phyloP scores from a whole-genome alignment of 2,329 filamentous ascomycete species.

The Claviceps sp. region DNA sequence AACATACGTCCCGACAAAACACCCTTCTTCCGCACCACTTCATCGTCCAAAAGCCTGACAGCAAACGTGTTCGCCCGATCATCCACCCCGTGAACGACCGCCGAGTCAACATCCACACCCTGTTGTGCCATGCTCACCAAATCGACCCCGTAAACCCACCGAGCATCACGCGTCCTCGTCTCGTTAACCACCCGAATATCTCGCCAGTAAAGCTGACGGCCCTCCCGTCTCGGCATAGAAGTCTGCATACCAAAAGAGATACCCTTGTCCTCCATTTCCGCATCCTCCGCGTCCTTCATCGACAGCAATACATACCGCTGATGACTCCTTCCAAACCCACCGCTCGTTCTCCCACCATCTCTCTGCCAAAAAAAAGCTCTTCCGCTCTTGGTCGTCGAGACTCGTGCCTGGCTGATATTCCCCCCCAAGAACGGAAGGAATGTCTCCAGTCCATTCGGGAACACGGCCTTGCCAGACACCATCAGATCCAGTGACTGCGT shows the following conservation, averaged over 20 bases:
- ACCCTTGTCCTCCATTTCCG: background rate
- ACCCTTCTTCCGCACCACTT: too few relatives aligned
- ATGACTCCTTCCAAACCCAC: conserved; percentile 39
- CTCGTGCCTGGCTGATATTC: conserved; percentile 11
- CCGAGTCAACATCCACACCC: background rate
- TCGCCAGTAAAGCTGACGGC: conserved; percentile 38
- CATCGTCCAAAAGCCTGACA: background rate
- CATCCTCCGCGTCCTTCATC: background rate
- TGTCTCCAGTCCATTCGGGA: conserved; percentile 47
- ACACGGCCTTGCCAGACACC: conserved; percentile 26
- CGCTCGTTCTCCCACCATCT: conserved; percentile 31
- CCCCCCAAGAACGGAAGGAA: conserved; percentile 25
- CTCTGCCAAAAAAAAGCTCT: conserved; percentile 40
- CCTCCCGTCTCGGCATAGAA: conserved; percentile 5
- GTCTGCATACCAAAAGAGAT: background rate
- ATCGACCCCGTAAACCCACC: conserved; percentile 11
- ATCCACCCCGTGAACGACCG: background rate
- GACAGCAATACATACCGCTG: conserved; percentile 41
- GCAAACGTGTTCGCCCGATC: background rate
- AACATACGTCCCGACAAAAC: too few relatives aligned
- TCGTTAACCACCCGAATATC: conserved; percentile 42
- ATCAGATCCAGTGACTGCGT: conserved; percentile 27
- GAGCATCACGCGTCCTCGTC: conserved; percentile 34
- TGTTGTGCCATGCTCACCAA: background rate
- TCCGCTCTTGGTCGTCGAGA: conserved; percentile 43